Evolutionary conservation across 208 protist species (phyloP).

Genomic region (Acanthamoeba sp.): DNA sequence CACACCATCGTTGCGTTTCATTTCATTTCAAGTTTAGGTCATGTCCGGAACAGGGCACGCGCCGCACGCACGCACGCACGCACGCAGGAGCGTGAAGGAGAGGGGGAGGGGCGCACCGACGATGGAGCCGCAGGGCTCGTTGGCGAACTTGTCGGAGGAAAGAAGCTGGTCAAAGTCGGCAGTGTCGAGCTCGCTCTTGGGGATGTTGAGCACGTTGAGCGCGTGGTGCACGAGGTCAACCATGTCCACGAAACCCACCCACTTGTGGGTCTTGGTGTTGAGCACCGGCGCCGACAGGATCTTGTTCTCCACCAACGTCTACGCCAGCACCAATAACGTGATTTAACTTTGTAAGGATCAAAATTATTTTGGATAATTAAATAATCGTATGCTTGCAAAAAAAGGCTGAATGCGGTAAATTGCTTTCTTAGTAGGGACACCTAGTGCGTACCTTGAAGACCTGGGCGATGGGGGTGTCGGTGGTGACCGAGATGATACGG

Average conservation of each 20-base stretch:
- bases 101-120: slow-evolving; percentile 14
- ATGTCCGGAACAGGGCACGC: too few relatives aligned
- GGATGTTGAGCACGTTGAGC: slow-evolving; percentile 63
- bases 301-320: slow-evolving; percentile 78
- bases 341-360: too few relatives aligned
- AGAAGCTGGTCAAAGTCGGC: slow-evolving; percentile 67
- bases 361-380: too few relatives aligned
- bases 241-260: slow-evolving; percentile 78
- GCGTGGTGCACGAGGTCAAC: slow-evolving; percentile 76
- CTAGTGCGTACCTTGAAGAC: slow-evolving; percentile 64
- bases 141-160: slow-evolving; percentile 74
- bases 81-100: not conserved
- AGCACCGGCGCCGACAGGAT: slow-evolving; percentile 75
- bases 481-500: slow-evolving; percentile 29
- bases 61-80: too few relatives aligned
- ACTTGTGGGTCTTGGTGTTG: slow-evolving; percentile 60
- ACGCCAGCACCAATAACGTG: too few relatives aligned
- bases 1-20: not conserved
- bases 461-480: slow-evolving; percentile 12
- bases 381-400: not conserved
- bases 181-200: slow-evolving; percentile 66
- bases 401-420: too few relatives aligned
- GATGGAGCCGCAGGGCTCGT: slow-evolving; percentile 68
- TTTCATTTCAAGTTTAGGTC: not conserved
- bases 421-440: too few relatives aligned